Evolutionary conservation across 768 basidiomycete genomes (phyloP).

Genomic region (Serendipita sp.): DNA sequence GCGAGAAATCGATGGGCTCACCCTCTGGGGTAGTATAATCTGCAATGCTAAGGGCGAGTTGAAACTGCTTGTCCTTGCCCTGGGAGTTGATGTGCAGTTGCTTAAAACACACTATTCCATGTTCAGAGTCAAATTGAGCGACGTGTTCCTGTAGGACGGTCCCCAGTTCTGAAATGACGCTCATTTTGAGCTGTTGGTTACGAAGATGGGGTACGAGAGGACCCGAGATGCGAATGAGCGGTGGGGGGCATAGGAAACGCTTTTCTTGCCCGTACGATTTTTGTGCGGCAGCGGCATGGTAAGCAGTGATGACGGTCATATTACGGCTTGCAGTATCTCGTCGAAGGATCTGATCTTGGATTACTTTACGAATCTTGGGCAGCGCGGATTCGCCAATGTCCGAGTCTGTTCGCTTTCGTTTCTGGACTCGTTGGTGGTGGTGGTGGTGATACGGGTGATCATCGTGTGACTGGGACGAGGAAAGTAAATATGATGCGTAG

Average conservation of each 20-base stretch:
- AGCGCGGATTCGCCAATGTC: not conserved
- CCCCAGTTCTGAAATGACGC: slow-evolving; percentile 67
- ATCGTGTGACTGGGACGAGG: not conserved
- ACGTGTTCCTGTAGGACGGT: slow-evolving; percentile 76
- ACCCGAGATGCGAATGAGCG: slow-evolving; percentile 82
- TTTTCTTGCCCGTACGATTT: slow-evolving; percentile 95
- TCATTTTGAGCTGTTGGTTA: slow-evolving; percentile 66
- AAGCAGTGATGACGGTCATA: slow-evolving; percentile 80
- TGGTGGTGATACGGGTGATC: not conserved
- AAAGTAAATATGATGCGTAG: too few relatives aligned
- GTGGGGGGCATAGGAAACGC: slow-evolving; percentile 84
- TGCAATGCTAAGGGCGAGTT: slow-evolving; percentile 68
- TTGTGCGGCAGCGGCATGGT: slow-evolving; percentile 87
- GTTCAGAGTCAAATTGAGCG: slow-evolving; percentile 55
- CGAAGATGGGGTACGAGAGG: slow-evolving; percentile 65
- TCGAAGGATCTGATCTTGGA: not conserved
- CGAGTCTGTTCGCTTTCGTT: not conserved
- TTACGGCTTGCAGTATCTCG: slow-evolving; percentile 22
- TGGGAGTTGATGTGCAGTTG: slow-evolving; percentile 79
- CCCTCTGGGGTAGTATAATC: slow-evolving; percentile 33
- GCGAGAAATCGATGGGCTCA: slow-evolving; percentile 6
- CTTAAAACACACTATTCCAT: slow-evolving; percentile 79
- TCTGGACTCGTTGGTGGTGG: not conserved
- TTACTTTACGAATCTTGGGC: not conserved
- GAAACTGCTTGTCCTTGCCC: slow-evolving; percentile 79